Conservation (phyloP, 345 rosid species). For the Citrus australasica region DNA sequence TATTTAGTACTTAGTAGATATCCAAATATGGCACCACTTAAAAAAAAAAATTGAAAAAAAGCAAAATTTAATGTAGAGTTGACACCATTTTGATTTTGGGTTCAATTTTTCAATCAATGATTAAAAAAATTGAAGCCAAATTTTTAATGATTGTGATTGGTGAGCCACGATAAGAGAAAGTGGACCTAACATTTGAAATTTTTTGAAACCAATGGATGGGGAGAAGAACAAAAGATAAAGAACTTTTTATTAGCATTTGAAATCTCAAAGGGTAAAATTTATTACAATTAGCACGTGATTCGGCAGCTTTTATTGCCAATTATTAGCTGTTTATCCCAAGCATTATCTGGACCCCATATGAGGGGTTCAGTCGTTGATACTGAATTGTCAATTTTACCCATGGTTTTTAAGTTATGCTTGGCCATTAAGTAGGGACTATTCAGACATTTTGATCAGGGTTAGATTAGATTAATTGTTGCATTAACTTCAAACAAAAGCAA, state of each 20-base stretch:
- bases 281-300: constrained; percentile 11
- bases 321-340: no score
- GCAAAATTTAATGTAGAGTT: not conserved
- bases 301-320: constrained; percentile 12
- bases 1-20: not conserved
- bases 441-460: not conserved
- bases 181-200: constrained; percentile 4
- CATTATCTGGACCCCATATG: constrained; percentile 8
- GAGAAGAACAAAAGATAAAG: not conserved
- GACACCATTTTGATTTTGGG: not conserved
- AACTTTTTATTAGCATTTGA: not conserved
- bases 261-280: not conserved
- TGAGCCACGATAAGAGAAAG: not conserved
- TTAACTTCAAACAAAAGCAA: not conserved
- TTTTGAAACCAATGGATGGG: constrained; percentile 3
- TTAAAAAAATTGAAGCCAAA: not conserved
- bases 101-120: not conserved
- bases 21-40: not conserved
- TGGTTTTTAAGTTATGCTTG: not conserved
- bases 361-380: not conserved
- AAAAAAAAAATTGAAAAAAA: not conserved
- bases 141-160: not conserved
- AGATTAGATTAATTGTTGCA: not conserved
- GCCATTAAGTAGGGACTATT: not conserved
- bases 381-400: not conserved